Base-by-base conservation (phyloP, 1,284 basidiomycete genomes). In the Earliella scabrosa region DNA sequence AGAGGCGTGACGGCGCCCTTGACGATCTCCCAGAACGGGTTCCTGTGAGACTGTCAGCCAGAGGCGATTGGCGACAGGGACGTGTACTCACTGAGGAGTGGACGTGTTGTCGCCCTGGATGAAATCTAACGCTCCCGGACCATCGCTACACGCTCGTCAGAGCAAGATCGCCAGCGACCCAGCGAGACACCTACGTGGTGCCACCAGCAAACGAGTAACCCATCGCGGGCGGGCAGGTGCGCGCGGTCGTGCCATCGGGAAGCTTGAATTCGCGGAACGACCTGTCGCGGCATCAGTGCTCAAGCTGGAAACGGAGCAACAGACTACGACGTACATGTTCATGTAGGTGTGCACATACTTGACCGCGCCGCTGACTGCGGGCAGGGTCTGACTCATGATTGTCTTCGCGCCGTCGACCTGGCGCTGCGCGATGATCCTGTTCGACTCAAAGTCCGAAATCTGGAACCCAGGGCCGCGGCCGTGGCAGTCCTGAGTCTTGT, bases 111-210 rank as follows among this genome's bases (percentile, higher is more conserved):
- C 78, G 3, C 92, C 90, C 74, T 93, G 92, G 27, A 86, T 73
- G 64, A 93, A 93, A 68, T 93, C 90, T 61, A 93, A 89, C 0
- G 85, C 85, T 14, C 92, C 92, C 1, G 92, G 91, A 0, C 92
- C 92, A 68, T 91, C 89, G 18, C 86, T 89, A 58, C 47, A 18
- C 41, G 39, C 21, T 10, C 26, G 39, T 34, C 45, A 49, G 48
- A 26, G 26, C 26, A 21, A 18, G 48, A 14, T 16, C 13, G 2
- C 35, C 29, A 2, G 44, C n/a, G 16, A 41, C 11, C 14, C 21
- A 16, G 21, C 8, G 36, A n/a, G 44, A 20, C 2, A 53, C 81
- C 69, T 66, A 90, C 83, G 90, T 92, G 21, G 91, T 93, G 63
- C 91, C 90, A 48, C 88, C 91, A 35, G 88, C 90, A 66, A 92